Evolutionary conservation across 2,329 filamentous ascomycete species (phyloP).

Genomic region (Fusarium camptoceras): DNA sequence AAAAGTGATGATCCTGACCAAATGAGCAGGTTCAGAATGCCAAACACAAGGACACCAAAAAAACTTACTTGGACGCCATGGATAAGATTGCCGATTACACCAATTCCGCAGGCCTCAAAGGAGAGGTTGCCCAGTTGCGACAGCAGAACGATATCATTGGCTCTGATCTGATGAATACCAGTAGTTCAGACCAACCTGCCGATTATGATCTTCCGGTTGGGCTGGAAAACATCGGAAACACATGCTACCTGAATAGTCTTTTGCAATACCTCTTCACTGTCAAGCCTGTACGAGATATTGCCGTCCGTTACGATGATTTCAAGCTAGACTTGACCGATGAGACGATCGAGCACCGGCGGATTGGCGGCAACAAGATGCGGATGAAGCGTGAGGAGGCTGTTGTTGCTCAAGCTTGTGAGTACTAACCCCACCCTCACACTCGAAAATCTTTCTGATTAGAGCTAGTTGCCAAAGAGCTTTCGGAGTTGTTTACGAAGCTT

Average conservation of each 20-base stretch:
- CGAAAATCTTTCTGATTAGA: constrained; percentile 44
- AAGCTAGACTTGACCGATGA: constrained; percentile 75
- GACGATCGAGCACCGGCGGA: constrained; percentile 72
- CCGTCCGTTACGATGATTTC: constrained; percentile 79
- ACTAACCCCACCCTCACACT: too few relatives aligned
- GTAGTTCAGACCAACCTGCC: constrained; percentile 28
- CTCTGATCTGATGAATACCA: constrained; percentile 5
- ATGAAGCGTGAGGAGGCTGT: constrained; percentile 68
- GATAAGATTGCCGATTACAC: constrained; percentile 52
- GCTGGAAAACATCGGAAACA: constrained; percentile 94
- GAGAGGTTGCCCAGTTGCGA: constrained; percentile 45
- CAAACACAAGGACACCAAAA: constrained; percentile 47
- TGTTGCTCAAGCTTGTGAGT: constrained; percentile 79
- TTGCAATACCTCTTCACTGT: constrained; percentile 96
- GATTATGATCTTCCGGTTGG: constrained; percentile 79
- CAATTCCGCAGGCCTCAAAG: constrained; percentile 45
- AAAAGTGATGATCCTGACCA: constrained; percentile 20
- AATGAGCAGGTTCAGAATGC: constrained; percentile 44
- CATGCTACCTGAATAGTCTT: constrained; percentile 96
- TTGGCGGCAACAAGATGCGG: constrained; percentile 73
- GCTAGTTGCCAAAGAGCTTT: constrained; percentile 79
- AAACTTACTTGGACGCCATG: constrained; percentile 51
- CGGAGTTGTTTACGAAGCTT: constrained; percentile 76
- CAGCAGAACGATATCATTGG: constrained; percentile 42
- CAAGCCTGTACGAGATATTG: constrained; percentile 81